These are phyloP conservation scores for Neocucurbitaria cava DNA, from an alignment of 2,329 filamentous ascomycete species.

Conservation along the genomic window DNA sequence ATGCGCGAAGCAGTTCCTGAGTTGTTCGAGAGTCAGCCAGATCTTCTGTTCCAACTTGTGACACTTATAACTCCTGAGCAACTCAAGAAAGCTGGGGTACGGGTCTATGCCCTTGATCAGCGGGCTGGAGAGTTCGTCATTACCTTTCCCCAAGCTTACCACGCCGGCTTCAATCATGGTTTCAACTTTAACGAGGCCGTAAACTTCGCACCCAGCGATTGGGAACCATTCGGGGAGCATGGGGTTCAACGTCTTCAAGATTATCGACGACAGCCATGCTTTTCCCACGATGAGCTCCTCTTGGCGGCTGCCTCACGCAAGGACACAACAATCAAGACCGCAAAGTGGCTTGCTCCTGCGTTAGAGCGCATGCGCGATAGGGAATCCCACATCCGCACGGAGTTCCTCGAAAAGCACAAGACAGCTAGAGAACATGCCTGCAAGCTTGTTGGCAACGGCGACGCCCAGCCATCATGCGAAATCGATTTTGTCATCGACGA, in stretches of 20 bases:
- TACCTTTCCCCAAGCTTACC: slow-evolving; percentile 95
- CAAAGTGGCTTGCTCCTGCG: slow-evolving; percentile 93
- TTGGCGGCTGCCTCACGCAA: slow-evolving; percentile 83
- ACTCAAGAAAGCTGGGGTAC: slow-evolving; percentile 87
- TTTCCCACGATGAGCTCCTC: slow-evolving; percentile 94
- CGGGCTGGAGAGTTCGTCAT: slow-evolving; percentile 94
- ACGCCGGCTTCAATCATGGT: slow-evolving; percentile 95
- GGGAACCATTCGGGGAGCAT: slow-evolving; percentile 89
- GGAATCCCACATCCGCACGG: slow-evolving; percentile 72
- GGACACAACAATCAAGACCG: slow-evolving; percentile 82
- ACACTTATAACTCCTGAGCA: slow-evolving; percentile 93
- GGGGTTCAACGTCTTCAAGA: slow-evolving; percentile 86
- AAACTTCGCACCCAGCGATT: slow-evolving; percentile 94
- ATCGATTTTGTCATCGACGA: slow-evolving; percentile 56
- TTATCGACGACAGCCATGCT: slow-evolving; percentile 92
- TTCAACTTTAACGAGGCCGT: slow-evolving; percentile 99
- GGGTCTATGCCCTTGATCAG: slow-evolving; percentile 94
- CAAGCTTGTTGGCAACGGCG: slow-evolving; percentile 62
- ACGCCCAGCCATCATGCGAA: slow-evolving; percentile 33
- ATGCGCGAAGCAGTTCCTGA: slow-evolving; percentile 97
- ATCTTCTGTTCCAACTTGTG: slow-evolving; percentile 96
- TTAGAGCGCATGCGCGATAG: slow-evolving; percentile 78
- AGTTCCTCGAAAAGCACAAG: slow-evolving; percentile 72
- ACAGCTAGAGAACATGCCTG: slow-evolving; percentile 48
- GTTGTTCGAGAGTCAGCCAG: slow-evolving; percentile 94